Evolutionary conservation across 768 basidiomycete species (phyloP), one percentile per base, ranked within the genome.

Genomic region (Tubosaeta sp.): DNA sequence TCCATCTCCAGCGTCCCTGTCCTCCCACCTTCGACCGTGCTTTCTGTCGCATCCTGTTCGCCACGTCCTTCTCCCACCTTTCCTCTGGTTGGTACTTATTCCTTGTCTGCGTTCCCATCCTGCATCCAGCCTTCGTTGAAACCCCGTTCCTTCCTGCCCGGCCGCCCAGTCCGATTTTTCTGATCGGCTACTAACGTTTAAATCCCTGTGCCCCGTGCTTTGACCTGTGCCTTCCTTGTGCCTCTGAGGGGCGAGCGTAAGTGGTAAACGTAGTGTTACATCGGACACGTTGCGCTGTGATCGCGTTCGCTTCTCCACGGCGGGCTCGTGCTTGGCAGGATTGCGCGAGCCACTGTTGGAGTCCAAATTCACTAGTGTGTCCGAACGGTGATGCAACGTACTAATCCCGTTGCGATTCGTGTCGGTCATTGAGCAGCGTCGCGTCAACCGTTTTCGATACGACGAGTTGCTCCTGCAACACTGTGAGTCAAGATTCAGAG

Each of bases 161-260:
- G n/a, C n/a, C n/a, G n/a, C n/a, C n/a, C n/a, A n/a, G n/a, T n/a
- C n/a, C n/a, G n/a, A n/a, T n/a, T n/a, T n/a, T n/a, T n/a, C n/a
- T n/a, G n/a, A n/a, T n/a, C n/a, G n/a, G n/a, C n/a, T n/a, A n/a
- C n/a, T n/a, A n/a, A n/a, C n/a, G n/a, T n/a, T n/a, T n/a, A n/a
- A n/a, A n/a, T n/a, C n/a, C n/a, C n/a, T n/a, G n/a, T n/a, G n/a
- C n/a, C n/a, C n/a, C n/a, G n/a, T n/a, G n/a, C n/a, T n/a, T n/a
- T n/a, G n/a, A n/a, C n/a, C n/a, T n/a, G n/a, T n/a, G n/a, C n/a
- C n/a, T n/a, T n/a, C n/a, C 65, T 72, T 44, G 80, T 80, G 59
- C 72, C 69, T 62, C 82, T 82, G 68, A 82, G 68, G 2, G 81
- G 80, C 19, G 80, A 82, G 25, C 69, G 65, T n/a, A n/a, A n/a